Conservation (phyloP, 768 basidiomycete genomes). For the Daedalea quercina region DNA sequence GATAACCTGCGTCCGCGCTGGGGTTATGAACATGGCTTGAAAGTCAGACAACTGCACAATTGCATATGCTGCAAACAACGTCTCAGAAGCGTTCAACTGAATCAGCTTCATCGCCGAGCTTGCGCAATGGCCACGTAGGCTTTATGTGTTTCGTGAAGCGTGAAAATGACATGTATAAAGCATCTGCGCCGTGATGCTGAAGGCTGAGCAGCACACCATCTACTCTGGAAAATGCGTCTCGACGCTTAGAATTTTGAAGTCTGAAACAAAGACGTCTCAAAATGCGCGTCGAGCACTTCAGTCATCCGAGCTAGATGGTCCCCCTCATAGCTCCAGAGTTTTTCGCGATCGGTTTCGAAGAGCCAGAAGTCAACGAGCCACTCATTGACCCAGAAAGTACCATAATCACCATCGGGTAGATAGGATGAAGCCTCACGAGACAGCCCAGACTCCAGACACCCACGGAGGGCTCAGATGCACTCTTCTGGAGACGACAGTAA, state of each 20-base stretch:
- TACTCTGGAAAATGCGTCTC: not conserved
- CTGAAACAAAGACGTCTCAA: not conserved
- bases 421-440: not conserved
- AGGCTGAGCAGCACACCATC: not conserved
- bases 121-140: slow-evolving; percentile 2
- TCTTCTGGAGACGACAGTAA: too few species aligned
- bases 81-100: not conserved
- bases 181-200: too few species aligned
- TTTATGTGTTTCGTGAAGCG: not conserved
- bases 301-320: slow-evolving; percentile 3
- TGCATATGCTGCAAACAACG: not conserved
- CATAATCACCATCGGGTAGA: not conserved
- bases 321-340: not conserved
- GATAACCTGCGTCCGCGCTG: too few species aligned
- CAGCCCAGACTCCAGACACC: slow-evolving; percentile 1
- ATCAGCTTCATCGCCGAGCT: not conserved
- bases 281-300: not conserved
- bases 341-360: not conserved
- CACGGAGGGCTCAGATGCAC: not conserved
- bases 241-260: not conserved
- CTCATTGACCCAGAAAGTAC: not conserved
- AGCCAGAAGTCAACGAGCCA: slow-evolving; percentile 2
- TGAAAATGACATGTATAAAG: not conserved
- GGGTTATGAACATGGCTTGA: too few species aligned
- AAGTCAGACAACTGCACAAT: too few species aligned